A percentile compares a stretch with the other conserved stretches of the same genome.
Evolutionary conservation across 495 filamentous ascomycete species (phyloP).

Genomic region (Neurospora africana): DNA sequence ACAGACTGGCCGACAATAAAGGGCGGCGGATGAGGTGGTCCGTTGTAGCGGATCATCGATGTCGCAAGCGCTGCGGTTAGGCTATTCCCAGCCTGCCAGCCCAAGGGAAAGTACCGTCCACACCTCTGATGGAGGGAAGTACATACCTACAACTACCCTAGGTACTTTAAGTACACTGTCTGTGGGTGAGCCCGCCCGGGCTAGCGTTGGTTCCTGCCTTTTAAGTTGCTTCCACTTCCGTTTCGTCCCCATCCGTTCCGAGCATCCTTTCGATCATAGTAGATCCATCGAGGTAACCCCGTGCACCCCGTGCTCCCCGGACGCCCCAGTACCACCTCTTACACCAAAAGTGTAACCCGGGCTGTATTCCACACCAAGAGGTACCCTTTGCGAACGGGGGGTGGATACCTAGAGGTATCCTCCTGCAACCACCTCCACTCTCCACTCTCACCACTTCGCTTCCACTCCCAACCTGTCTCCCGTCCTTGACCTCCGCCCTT

Average conservation of each 20-base stretch:
- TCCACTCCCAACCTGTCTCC: background rate
- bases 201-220: background rate
- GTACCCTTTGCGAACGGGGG: background rate
- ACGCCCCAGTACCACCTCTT: background rate
- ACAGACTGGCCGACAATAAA: background rate
- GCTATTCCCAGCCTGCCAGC: background rate
- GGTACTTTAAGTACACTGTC: background rate
- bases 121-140: background rate
- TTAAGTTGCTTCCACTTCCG: background rate
- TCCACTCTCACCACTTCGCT: background rate
- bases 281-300: background rate
- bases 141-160: too few relatives aligned
- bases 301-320: background rate
- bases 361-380: background rate
- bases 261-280: background rate
- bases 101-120: background rate
- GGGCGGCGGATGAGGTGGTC: background rate
- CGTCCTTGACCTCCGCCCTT: background rate
- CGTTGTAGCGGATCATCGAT: background rate
- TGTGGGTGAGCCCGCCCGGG: background rate
- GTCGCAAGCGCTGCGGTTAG: background rate
- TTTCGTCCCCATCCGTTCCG: background rate
- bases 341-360: background rate
- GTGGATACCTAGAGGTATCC: background rate
- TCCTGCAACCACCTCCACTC: background rate